Evolutionary conservation across 2,329 filamentous ascomycete species (phyloP).

Genomic region (Colletotrichum shisoi): DNA sequence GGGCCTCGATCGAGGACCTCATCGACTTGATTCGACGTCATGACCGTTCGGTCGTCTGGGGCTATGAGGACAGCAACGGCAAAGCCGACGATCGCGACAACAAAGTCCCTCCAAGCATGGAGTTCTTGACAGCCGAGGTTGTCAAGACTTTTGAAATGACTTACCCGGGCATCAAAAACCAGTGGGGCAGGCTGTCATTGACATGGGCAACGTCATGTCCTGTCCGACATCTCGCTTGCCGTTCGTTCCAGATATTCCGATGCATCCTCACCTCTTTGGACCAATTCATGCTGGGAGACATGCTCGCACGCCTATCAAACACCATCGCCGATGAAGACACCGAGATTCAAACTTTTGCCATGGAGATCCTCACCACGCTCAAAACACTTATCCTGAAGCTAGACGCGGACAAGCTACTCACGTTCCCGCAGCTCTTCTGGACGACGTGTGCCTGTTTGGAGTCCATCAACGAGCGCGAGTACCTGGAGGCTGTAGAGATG

Average conservation of each 20-base stretch:
- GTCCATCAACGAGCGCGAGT: slow-evolving; percentile 95
- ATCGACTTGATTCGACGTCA: slow-evolving; percentile 87
- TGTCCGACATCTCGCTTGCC: slow-evolving; percentile 91
- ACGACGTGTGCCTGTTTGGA: slow-evolving; percentile 95
- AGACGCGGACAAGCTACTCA: slow-evolving; percentile 77
- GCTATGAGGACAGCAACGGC: slow-evolving; percentile 90
- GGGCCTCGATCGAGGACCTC: slow-evolving; percentile 82
- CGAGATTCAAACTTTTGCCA: slow-evolving; percentile 95
- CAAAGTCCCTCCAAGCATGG: slow-evolving; percentile 88
- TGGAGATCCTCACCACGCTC: slow-evolving; percentile 95
- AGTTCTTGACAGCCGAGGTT: slow-evolving; percentile 80
- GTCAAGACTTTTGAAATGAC: slow-evolving; percentile 84
- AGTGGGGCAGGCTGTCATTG: slow-evolving; percentile 88
- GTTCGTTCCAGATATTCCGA: slow-evolving; percentile 96
- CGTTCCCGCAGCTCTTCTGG: slow-evolving; percentile 98
- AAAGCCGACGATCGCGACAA: slow-evolving; percentile 76
- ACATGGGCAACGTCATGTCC: slow-evolving; percentile 98
- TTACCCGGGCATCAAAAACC: slow-evolving; percentile 85
- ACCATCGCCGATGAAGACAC: slow-evolving; percentile 94
- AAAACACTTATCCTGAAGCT: slow-evolving; percentile 90
- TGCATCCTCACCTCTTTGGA: slow-evolving; percentile 92
- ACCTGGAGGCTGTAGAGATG: slow-evolving; percentile 90
- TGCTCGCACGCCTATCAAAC: slow-evolving; percentile 93
- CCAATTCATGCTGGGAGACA: slow-evolving; percentile 93
- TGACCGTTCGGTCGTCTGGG: slow-evolving; percentile 86